A percentile compares a stretch with the other conserved stretches of the same genome.
Conservation (phyloP, 257 asterid species). For the Solanum peruvianum region DNA sequence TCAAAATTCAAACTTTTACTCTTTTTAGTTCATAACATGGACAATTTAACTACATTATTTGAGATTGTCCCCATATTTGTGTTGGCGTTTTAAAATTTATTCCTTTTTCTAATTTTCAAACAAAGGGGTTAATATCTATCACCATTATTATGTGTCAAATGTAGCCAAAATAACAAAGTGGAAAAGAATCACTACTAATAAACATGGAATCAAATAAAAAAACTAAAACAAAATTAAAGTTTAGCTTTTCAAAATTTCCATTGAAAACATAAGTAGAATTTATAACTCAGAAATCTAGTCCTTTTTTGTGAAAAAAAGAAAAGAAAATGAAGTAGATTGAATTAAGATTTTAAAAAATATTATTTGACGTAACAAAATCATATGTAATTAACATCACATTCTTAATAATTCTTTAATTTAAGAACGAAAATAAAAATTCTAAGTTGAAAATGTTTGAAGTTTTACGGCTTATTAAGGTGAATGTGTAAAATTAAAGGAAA, state of each 20-base stretch:
- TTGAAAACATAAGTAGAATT: too few species aligned
- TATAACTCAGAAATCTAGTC: not conserved
- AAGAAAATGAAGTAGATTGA: not conserved
- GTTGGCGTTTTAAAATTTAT: not conserved
- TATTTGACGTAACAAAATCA: not conserved
- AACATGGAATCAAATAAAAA: too few species aligned
- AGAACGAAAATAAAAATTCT: not conserved
- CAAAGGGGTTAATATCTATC: not conserved
- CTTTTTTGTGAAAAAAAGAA: not conserved
- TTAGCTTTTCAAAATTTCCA: not conserved
- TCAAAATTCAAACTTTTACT: not conserved
- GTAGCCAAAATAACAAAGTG: not conserved
- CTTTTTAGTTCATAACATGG: not conserved
- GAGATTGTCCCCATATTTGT: not conserved
- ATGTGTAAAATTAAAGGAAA: too few species aligned
- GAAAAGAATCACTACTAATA: not conserved
- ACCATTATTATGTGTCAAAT: not conserved
- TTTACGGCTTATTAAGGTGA: not conserved
- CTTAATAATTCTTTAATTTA: not conserved
- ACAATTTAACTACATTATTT: not conserved
- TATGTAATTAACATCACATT: not conserved
- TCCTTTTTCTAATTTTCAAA: not conserved
- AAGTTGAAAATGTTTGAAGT: too few species aligned
- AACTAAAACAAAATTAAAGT: too few species aligned
- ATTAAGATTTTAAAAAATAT: too few species aligned